phyloP scores from a whole-genome alignment of 164 flowering plant genomes.

The Annona cherimola region DNA sequence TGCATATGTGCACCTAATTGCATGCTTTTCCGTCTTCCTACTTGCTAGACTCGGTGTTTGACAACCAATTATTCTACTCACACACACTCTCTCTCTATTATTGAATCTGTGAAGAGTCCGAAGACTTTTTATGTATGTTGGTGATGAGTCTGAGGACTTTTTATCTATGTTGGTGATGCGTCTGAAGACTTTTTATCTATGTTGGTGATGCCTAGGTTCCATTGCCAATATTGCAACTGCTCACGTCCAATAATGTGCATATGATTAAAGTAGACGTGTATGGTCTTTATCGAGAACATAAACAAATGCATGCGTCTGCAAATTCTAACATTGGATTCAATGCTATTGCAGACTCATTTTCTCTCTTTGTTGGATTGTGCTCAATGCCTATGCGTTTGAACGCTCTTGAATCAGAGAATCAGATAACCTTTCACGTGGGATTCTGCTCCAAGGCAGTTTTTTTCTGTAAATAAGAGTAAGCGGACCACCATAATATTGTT shows the following conservation, averaged over 20 bases:
- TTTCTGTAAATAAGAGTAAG: neutral
- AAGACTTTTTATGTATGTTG: neutral
- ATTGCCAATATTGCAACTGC: too few relatives aligned
- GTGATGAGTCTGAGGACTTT: neutral
- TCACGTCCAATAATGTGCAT: too few relatives aligned
- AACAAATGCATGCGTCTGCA: slow-evolving; percentile 2
- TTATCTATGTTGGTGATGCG: too few relatives aligned
- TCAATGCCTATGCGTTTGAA: neutral
- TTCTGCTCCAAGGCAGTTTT: neutral
- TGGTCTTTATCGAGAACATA: neutral
- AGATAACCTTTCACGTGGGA: neutral
- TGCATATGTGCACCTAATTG: too few relatives aligned
- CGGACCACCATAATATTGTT: neutral
- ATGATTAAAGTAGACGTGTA: too few relatives aligned
- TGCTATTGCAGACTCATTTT: neutral
- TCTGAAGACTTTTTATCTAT: too few relatives aligned
- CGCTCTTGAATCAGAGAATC: neutral
- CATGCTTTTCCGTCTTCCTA: too few relatives aligned
- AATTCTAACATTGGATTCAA: neutral
- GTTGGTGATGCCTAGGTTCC: too few relatives aligned
- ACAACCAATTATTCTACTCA: too few relatives aligned
- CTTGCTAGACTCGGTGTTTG: too few relatives aligned
- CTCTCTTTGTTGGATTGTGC: neutral
- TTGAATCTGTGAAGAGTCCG: neutral
- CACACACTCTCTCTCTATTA: neutral